phyloP scores from a whole-genome alignment of 495 filamentous ascomycete species.

The Hypoxylon rickii region DNA sequence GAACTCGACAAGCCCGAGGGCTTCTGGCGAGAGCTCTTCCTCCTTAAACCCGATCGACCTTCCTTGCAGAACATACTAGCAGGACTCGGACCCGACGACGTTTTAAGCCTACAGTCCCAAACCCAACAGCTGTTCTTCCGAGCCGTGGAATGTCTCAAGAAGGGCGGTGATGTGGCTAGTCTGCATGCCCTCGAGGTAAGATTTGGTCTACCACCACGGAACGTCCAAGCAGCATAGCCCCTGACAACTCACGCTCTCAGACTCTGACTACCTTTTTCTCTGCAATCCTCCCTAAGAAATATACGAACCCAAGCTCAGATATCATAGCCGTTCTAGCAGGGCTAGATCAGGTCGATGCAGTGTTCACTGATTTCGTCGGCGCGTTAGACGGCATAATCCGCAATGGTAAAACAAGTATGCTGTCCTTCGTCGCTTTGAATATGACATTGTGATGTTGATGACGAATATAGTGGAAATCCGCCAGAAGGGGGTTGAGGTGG shows the following conservation, averaged over 20 bases:
- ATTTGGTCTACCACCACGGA: conserved; percentile 6
- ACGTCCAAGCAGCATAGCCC: conserved; percentile 4
- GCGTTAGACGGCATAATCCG: conserved; percentile 80
- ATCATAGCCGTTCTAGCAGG: conserved; percentile 89
- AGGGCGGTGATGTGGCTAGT: conserved; percentile 63
- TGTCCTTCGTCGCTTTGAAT: background rate
- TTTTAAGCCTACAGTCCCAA: conserved; percentile 73
- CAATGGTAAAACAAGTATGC: conserved; percentile 72
- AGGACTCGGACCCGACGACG: conserved; percentile 69
- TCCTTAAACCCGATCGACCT: conserved; percentile 74
- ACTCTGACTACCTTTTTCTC: conserved; percentile 89
- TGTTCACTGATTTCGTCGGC: conserved; percentile 87
- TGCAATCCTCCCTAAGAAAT: conserved; percentile 80
- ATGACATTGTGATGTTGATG: background rate
- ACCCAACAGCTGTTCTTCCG: conserved; percentile 78
- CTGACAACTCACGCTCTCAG: conserved; percentile 50
- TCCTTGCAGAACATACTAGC: conserved; percentile 70
- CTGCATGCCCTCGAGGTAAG: conserved; percentile 85
- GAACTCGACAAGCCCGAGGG: conserved; percentile 72
- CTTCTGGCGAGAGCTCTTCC: conserved; percentile 96
- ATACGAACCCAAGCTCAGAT: conserved; percentile 94
- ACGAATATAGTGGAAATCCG: conserved; percentile 65
- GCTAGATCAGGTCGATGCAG: conserved; percentile 79
- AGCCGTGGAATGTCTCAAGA: conserved; percentile 70
- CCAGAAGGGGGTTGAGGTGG: conserved; percentile 77